Conservation (phyloP, 257 asterid genomes). For the Primulina tabacum region DNA sequence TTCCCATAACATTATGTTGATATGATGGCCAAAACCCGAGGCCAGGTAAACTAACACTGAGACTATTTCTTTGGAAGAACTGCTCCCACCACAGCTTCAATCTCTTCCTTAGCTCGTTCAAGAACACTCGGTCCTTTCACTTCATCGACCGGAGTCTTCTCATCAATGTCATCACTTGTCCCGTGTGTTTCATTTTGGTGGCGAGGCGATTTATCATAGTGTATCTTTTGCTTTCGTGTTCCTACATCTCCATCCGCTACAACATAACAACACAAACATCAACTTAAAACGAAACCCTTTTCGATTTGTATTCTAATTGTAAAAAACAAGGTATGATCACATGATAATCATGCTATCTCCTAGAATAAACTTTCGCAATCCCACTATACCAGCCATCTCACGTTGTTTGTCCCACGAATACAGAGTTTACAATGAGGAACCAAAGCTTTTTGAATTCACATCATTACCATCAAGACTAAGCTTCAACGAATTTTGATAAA, state of each 20-base stretch:
- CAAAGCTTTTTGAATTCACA: no score
- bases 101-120: conserved; percentile 76
- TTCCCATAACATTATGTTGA: background rate
- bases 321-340: background rate
- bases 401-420: background rate
- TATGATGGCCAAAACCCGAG: background rate
- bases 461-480: no score
- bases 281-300: conserved; percentile 12
- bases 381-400: background rate
- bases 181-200: conserved; percentile 86
- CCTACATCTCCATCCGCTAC: conserved; percentile 34
- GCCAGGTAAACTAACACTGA: background rate
- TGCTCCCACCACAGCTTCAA: conserved; percentile 69
- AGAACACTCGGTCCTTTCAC: conserved; percentile 73
- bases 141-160: conserved; percentile 58
- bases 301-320: conserved; percentile 1
- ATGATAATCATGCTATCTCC: background rate
- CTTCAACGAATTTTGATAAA: no score
- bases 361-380: background rate
- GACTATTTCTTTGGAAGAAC: conserved; percentile 55
- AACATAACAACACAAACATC: conserved; percentile 3
- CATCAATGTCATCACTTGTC: conserved; percentile 58
- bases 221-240: conserved; percentile 30
- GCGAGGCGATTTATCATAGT: conserved; percentile 32
- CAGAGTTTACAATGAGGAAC: no score